Base-by-base conservation (phyloP, 2,329 filamentous ascomycete genomes). In the Tolypocladium tundrense region DNA sequence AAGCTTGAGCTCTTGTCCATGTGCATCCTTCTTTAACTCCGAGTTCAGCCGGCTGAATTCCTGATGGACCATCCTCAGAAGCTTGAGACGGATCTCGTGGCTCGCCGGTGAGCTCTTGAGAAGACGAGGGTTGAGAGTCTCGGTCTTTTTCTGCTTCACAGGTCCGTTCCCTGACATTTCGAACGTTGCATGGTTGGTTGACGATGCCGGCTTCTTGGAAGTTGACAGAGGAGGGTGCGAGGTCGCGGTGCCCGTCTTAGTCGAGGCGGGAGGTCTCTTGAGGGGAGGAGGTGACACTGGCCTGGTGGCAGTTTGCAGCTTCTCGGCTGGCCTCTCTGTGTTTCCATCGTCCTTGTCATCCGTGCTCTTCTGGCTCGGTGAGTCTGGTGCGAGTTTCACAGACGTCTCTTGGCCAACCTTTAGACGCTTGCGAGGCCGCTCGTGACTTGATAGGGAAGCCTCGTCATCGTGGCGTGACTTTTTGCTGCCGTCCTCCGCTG, bases 1-100 rank as follows among this genome's bases (percentile, higher is more conserved):
- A 2, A 89, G 74, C 45, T 70, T 68, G 48, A 77, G 74, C 24
- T 82, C 79, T 8, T 78, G 72, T 14, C 76, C 71, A 39, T 77
- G 79, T 35, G 60, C 73, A 50, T 76, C 75, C 57, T 81, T 83
- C 54, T 76, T 75, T 2, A 88, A 70, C 62, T 84, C 82, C 16
- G 78, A 74, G 66, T 93, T 91, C 10, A 92, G 78, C 5, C 86
- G 79, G n/a, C 73, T 70, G 68, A 88, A 83, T 62, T 89, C 82
- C 14, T 79, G 76, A 66, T 91, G 84, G 1, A 93, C 72, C 62
- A 84, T 75, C 61, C 82, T 82, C 31, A 92, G 69, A 2, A 86
- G 75, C 60, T 77, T 79, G 37, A 80, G 71, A 14, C 85, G 80
- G 21, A 78, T 77, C 58, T 79, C 77, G 62, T 86, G 82, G 45